Conservation (phyloP, 148 eudicot species). For the Camellia lanceoleosa region DNA sequence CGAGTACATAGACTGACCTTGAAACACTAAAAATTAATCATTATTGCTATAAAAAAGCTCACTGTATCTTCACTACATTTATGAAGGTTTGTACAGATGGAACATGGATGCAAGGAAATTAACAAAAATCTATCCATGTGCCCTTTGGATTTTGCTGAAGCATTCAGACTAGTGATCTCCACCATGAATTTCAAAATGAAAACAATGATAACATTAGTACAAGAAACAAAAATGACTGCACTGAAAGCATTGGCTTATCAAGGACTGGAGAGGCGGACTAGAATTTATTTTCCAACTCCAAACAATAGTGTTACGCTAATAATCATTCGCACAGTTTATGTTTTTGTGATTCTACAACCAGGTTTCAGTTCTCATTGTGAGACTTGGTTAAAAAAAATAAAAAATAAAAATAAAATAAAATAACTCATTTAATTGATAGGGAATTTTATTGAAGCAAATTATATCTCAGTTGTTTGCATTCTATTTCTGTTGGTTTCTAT, state of each 20-base stretch:
- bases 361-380: not conserved
- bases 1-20: too few relatives aligned
- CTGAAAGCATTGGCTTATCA: not conserved
- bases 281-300: not conserved
- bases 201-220: too few relatives aligned
- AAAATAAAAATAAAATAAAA: too few relatives aligned
- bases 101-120: too few relatives aligned
- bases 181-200: too few relatives aligned
- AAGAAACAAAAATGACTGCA: too few relatives aligned
- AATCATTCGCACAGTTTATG: not conserved
- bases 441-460: not conserved
- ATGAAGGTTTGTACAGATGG: too few relatives aligned
- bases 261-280: not conserved
- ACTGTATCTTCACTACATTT: too few relatives aligned
- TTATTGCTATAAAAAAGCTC: not conserved
- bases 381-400: not conserved
- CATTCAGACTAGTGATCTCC: too few relatives aligned
- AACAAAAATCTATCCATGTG: too few relatives aligned
- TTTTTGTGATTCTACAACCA: not conserved
- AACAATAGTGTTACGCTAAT: not conserved
- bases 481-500: constrained; percentile 7
- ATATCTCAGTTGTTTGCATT: not conserved
- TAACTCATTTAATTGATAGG: not conserved
- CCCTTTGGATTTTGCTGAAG: too few relatives aligned
- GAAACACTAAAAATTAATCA: not conserved